These are phyloP conservation scores for Fusarium sterilihyphosum DNA, from an alignment of 2,329 filamentous ascomycete genomes.

Conservation along the genomic window DNA sequence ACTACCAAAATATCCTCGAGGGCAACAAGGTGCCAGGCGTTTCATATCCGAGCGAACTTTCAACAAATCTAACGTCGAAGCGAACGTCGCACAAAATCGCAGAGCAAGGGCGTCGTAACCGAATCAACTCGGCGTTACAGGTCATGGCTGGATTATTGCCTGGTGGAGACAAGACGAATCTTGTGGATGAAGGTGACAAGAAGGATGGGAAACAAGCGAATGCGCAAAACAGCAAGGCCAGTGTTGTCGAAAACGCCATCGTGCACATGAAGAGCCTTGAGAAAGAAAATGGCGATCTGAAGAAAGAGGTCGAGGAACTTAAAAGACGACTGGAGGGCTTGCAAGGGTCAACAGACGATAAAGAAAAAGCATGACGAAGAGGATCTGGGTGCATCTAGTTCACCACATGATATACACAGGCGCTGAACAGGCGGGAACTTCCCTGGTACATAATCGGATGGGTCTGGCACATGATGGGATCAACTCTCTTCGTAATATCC, in stretches of 20 bases:
- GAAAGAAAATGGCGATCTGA: conserved; percentile 74
- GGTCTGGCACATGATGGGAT: conserved; percentile 19
- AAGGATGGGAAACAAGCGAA: conserved; percentile 59
- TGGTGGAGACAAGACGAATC: conserved; percentile 55
- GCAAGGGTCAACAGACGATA: conserved; percentile 20
- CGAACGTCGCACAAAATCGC: conserved; percentile 98
- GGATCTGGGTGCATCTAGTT: background rate
- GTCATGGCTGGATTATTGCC: conserved; percentile 92
- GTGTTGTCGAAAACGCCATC: conserved; percentile 96
- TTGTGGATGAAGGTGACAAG: conserved; percentile 57
- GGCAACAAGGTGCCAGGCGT: conserved; percentile 91
- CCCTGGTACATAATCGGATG: conserved; percentile 15
- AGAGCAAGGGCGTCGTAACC: conserved; percentile 92
- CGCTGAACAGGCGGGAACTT: background rate
- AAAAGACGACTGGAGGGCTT: conserved; percentile 47
- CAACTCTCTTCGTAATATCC: conserved; percentile 11
- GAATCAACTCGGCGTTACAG: conserved; percentile 92
- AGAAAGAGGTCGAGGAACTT: conserved; percentile 63
- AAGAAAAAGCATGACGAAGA: conserved; percentile 21
- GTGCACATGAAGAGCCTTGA: conserved; percentile 91
- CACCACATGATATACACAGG: background rate
- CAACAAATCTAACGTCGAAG: conserved; percentile 94
- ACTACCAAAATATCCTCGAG: conserved; percentile 97
- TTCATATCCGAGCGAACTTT: conserved; percentile 88
- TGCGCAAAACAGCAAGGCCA: conserved; percentile 88